Percentiles rank a stretch among this genome's conserved stretches.
phyloP scores from a whole-genome alignment of 2,329 filamentous ascomycete genomes.

The Clarireedia sp. region DNA sequence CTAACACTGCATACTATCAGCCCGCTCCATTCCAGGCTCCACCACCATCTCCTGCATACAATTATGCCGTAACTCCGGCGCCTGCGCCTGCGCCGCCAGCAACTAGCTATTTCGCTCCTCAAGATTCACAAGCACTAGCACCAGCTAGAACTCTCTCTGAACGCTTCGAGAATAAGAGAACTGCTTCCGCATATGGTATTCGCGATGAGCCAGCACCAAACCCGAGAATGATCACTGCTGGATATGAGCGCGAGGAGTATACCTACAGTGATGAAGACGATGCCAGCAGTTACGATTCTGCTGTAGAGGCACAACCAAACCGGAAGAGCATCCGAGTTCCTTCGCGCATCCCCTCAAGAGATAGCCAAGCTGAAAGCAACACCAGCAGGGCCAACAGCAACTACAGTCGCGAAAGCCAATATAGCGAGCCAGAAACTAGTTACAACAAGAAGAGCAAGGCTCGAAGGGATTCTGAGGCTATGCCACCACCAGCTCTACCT shows the following conservation, averaged over 20 bases:
- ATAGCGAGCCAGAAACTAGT: slow-evolving; percentile 1
- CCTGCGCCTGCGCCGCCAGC: neutral
- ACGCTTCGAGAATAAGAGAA: slow-evolving; percentile 20
- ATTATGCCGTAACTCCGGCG: neutral
- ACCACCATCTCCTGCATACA: slow-evolving; percentile 8
- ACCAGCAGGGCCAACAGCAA: slow-evolving; percentile 2
- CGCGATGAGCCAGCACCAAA: neutral
- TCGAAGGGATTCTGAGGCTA: slow-evolving; percentile 18
- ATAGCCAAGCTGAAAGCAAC: slow-evolving; percentile 1
- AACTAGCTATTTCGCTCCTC: neutral
- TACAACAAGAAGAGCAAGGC: slow-evolving; percentile 9
- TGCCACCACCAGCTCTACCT: slow-evolving; percentile 22
- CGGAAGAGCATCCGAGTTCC: slow-evolving; percentile 6
- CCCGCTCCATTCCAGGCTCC: slow-evolving; percentile 2
- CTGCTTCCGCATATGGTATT: slow-evolving; percentile 18
- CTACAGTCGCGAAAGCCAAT: slow-evolving; percentile 8
- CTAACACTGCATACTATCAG: neutral
- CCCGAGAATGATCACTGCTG: slow-evolving; percentile 4
- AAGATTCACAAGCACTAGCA: neutral
- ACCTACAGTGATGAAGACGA: slow-evolving; percentile 5
- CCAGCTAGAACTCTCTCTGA: slow-evolving; percentile 17
- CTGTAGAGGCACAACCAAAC: neutral
- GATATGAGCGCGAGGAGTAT: slow-evolving; percentile 2
- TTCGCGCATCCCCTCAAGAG: slow-evolving; percentile 1
- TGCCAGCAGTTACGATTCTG: slow-evolving; percentile 1